Evolutionary conservation across 2,329 filamentous ascomycete genomes (phyloP).

Genomic region (Epichloe aotearoae): DNA sequence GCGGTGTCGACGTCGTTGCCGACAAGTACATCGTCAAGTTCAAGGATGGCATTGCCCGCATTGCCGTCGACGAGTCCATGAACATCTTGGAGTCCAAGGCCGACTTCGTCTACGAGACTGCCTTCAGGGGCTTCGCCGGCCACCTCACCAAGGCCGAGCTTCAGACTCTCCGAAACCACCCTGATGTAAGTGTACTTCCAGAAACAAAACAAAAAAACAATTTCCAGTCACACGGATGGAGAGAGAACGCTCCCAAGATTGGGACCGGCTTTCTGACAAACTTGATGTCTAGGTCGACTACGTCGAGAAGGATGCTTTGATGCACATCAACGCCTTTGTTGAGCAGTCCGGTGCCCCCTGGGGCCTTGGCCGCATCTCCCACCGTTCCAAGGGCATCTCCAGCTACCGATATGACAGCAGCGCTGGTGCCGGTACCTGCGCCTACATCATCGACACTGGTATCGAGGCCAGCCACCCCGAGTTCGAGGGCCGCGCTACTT

Average conservation of each 20-base stretch:
- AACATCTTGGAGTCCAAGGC: conserved; percentile 9
- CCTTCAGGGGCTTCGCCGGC: conserved; percentile 15
- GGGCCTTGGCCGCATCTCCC: conserved; percentile 23
- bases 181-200: conserved; percentile 9
- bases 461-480: conserved; percentile 24
- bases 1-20: conserved; percentile 9
- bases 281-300: conserved; percentile 16
- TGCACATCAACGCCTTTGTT: conserved; percentile 11
- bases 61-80: conserved; percentile 8
- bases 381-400: conserved; percentile 14
- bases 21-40: conserved; percentile 21
- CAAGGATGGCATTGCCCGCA: conserved; percentile 9
- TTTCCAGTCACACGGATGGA: too few species aligned
- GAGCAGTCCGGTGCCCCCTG: conserved; percentile 14
- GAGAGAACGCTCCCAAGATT: too few species aligned
- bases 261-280: too few species aligned
- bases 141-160: conserved; percentile 10
- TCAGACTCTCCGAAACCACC: conserved; percentile 11
- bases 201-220: too few species aligned
- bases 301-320: conserved; percentile 23
- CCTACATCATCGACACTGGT: conserved; percentile 35
- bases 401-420: conserved; percentile 26
- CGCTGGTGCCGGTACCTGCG: conserved; percentile 27
- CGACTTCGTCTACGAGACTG: conserved; percentile 13
- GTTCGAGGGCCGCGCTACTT: conserved; percentile 22